Base-by-base conservation (phyloP, 768 basidiomycete species). In the Gloeopeniophorella convolvens region DNA sequence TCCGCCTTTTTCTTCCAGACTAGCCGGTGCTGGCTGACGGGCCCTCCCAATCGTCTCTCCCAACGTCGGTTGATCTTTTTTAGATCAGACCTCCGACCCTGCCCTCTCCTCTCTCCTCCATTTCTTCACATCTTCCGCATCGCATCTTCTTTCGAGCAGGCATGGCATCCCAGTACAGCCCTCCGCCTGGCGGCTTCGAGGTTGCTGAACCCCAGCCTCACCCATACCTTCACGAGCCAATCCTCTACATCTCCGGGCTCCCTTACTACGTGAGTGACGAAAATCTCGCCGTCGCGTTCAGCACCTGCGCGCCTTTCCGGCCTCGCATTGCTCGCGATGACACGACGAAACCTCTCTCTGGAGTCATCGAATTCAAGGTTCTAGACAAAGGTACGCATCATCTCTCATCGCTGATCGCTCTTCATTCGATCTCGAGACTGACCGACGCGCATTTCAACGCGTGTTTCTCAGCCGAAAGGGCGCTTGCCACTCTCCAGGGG, bases 321-420 rank as follows among this genome's bases (percentile, higher is more conserved):
- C 89, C 86, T 35, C 83, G 75, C 65, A 84, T 92, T 57, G 63
- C 67, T 42, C 81, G 84, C 62, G 83, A 86, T 67, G 73, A 66
- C 3, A 58, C 71, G 42, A 70, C 69, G 59, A 70, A 68, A 48
- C 67, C 75, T 23, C 66, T 87, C 24, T 74, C 77, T 45, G 89
- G 87, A 26, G 85, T 80, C 51, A 88, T 92, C 63, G 86, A 91
- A 66, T 92, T 91, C 73, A 88, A 79, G 65, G 83, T 74, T 61
- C 72, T 85, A 39, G 84, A 87, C 62, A 85, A 82, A 74, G 89
- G 89, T 89, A 57, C 62, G 75, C 64, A 50, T 40, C 26, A 13
- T 32, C 26, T 41, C 37, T 58, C 40, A 31, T 48, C 43, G 51
- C 32, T 40, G 36, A 39, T 20, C 33, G 10, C 53, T 41, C 23